A percentile compares a stretch with the other conserved stretches of the same genome.
These are phyloP conservation scores for Golubevia sp. DNA, from an alignment of 1,284 basidiomycete genomes.

Conservation along the genomic window DNA sequence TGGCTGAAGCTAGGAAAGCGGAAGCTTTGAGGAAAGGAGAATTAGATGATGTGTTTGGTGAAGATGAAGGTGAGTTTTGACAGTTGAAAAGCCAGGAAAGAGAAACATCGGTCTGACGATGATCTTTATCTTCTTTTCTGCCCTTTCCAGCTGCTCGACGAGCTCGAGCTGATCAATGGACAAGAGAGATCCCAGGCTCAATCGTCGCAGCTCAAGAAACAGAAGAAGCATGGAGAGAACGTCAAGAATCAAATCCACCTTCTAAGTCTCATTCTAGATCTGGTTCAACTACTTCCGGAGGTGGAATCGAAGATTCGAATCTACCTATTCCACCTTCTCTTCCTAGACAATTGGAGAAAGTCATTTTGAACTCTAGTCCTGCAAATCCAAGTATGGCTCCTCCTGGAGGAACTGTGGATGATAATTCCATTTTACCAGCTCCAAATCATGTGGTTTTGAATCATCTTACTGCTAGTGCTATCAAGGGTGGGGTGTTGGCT, in stretches of 20 bases:
- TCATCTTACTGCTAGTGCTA: conserved; percentile 93
- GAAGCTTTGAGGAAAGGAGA: too few relatives aligned
- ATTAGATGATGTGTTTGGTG: conserved; percentile 40
- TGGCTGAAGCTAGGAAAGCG: too few relatives aligned
- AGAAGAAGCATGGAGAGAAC: conserved; percentile 47
- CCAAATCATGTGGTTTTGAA: conserved; percentile 94
- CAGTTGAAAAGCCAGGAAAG: too few relatives aligned
- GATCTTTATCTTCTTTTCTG: too few relatives aligned
- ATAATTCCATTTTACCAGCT: conserved; percentile 88
- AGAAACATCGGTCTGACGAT: too few relatives aligned
- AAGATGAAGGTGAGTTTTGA: conserved; percentile 32
- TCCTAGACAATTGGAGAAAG: conserved; percentile 88
- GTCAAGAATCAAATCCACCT: conserved; percentile 14
- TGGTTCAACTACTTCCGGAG: too few relatives aligned
- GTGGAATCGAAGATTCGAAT: not conserved
- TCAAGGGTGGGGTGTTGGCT: conserved; percentile 88
- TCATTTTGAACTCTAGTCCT: conserved; percentile 76
- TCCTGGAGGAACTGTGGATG: conserved; percentile 70
- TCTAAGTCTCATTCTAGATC: not conserved
- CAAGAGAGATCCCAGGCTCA: conserved; percentile 59
- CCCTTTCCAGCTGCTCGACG: not conserved
- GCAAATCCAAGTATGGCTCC: conserved; percentile 29
- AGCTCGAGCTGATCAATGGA: conserved; percentile 51
- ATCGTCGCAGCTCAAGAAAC: conserved; percentile 55
- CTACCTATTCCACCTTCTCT: conserved; percentile 69